phyloP scores from a whole-genome alignment of 2,329 filamentous ascomycete genomes.

The Ceratocystis ficicola region DNA sequence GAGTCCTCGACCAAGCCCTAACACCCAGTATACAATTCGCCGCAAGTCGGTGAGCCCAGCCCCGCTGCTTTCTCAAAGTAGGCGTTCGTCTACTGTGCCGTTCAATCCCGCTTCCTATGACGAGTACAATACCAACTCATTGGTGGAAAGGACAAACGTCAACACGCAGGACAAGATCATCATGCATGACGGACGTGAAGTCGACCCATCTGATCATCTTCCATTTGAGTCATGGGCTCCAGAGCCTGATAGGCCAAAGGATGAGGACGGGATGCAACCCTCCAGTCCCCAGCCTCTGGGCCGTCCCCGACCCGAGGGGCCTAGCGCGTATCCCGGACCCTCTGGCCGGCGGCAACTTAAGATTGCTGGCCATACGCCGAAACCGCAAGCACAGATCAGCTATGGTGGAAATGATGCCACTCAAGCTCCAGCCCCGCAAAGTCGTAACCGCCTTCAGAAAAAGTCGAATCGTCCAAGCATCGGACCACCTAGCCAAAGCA shows the following conservation, averaged over 20 bases:
- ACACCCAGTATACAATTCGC: slow-evolving; percentile 42
- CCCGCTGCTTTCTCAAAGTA: slow-evolving; percentile 40
- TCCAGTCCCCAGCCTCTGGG: slow-evolving; percentile 29
- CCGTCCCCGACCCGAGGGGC: slow-evolving; percentile 41
- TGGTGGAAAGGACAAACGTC: slow-evolving; percentile 27
- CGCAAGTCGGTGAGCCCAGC: slow-evolving; percentile 66
- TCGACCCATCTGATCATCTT: slow-evolving; percentile 70
- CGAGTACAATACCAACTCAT: slow-evolving; percentile 50
- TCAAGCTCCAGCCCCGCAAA: slow-evolving; percentile 25
- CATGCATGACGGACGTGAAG: slow-evolving; percentile 59
- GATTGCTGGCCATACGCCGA: slow-evolving; percentile 37
- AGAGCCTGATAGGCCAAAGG: slow-evolving; percentile 48
- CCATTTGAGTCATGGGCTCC: slow-evolving; percentile 68
- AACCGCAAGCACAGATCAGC: slow-evolving; percentile 27
- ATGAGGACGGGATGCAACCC: slow-evolving; percentile 24
- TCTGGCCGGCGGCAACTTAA: slow-evolving; percentile 38
- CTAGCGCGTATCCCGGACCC: slow-evolving; percentile 27
- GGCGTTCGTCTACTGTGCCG: slow-evolving; percentile 49
- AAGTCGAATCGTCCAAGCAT: slow-evolving; percentile 40
- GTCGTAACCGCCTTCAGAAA: slow-evolving; percentile 55
- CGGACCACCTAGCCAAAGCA: slow-evolving; percentile 30
- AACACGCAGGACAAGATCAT: slow-evolving; percentile 55
- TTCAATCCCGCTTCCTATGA: slow-evolving; percentile 70
- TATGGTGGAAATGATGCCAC: slow-evolving; percentile 27
- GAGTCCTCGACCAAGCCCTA: slow-evolving; percentile 30